Evolutionary conservation across 1,139 yeast genomes (phyloP).

Genomic region (Candida sojae): DNA sequence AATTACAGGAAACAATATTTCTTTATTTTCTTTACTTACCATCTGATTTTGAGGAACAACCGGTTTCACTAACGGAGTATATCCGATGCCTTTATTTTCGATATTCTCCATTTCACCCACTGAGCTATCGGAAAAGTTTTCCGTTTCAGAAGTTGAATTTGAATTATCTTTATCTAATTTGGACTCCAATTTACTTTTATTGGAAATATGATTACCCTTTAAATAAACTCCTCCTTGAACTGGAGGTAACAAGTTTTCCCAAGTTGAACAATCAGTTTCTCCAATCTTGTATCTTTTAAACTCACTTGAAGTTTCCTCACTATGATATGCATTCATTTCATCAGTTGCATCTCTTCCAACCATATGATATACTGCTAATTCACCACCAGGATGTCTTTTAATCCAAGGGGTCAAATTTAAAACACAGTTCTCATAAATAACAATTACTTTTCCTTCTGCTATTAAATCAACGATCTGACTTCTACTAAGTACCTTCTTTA

Average conservation of each 20-base stretch:
- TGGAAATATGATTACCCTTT: conserved; percentile 2
- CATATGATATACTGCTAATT: conserved; percentile 78
- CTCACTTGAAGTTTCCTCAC: conserved; percentile 51
- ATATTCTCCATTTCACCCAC: conserved; percentile 6
- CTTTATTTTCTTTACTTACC: conserved; percentile 37
- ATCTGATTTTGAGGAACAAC: conserved; percentile 51
- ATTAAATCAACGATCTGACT: conserved; percentile 47
- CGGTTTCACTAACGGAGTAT: conserved; percentile 44
- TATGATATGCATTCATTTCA: conserved; percentile 84
- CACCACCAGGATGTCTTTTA: conserved; percentile 84
- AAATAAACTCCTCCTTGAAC: conserved; percentile 75
- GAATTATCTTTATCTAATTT: conserved; percentile 18
- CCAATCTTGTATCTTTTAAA: conserved; percentile 68
- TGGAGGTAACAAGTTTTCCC: conserved; percentile 84
- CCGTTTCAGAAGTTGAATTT: conserved; percentile 16
- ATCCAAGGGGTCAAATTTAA: conserved; percentile 73
- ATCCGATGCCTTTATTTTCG: conserved; percentile 27
- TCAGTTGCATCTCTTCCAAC: conserved; percentile 90
- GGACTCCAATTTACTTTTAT: conserved; percentile 15
- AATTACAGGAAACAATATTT: conserved; percentile 37
- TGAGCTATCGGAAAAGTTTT: conserved; percentile 16
- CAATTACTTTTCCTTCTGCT: conserved; percentile 67
- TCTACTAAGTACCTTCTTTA: conserved; percentile 15
- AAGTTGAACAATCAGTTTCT: conserved; percentile 49
- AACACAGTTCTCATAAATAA: conserved; percentile 62